Percentiles rank a stretch among this genome's conserved stretches.
These are phyloP conservation scores for Tripterygium wilfordii DNA, from an alignment of 177 flowering plant genomes.

Conservation along the genomic window DNA sequence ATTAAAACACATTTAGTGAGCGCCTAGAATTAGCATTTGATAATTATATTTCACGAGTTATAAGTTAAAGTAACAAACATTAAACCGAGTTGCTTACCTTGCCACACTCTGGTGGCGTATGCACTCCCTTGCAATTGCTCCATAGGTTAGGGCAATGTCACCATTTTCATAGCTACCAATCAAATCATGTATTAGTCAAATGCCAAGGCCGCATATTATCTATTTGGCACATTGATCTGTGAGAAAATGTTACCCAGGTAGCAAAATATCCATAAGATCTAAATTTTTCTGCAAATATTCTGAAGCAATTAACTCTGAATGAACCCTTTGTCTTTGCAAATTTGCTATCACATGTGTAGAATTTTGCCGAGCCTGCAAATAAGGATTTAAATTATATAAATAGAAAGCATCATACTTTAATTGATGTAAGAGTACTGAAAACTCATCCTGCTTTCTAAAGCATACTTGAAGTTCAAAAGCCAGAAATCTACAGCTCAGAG, in stretches of 20 bases:
- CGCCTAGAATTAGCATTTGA: no score
- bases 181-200: background rate
- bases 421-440: no score
- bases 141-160: slow-evolving; percentile 75
- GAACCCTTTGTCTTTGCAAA: slow-evolving; percentile 85
- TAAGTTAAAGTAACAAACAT: background rate
- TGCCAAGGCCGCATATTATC: background rate
- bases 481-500: no score
- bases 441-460: no score
- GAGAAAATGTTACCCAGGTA: slow-evolving; percentile 51
- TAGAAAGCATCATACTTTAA: no score
- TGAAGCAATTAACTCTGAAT: slow-evolving; percentile 71
- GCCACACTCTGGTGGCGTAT: slow-evolving; percentile 82
- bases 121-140: slow-evolving; percentile 83
- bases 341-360: slow-evolving; percentile 89
- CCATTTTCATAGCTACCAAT: slow-evolving; percentile 50
- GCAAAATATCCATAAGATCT: slow-evolving; percentile 71
- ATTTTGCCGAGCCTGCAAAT: slow-evolving; percentile 69
- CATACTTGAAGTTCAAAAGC: no score
- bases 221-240: background rate
- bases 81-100: slow-evolving; percentile 33
- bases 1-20: no score
- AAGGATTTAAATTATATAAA: no score
- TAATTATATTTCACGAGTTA: no score
- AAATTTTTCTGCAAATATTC: slow-evolving; percentile 80